phyloP scores from a whole-genome alignment of 768 basidiomycete genomes.

The Boletus fagicola region DNA sequence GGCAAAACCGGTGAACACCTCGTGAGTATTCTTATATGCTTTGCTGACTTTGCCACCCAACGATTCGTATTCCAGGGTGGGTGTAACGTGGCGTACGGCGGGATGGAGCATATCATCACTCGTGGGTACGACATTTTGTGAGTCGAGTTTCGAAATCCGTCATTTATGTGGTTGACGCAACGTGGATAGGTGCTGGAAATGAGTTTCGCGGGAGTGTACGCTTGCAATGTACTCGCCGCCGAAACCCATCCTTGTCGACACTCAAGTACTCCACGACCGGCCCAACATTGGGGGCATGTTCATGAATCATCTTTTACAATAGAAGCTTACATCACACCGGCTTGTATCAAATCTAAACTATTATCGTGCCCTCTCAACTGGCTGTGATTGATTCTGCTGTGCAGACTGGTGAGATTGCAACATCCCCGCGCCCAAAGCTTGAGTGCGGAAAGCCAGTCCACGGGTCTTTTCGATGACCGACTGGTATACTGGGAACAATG shows the following conservation, averaged over 20 bases:
- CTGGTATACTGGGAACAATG: slow-evolving; percentile 87
- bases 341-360: slow-evolving; percentile 1
- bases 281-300: too few relatives aligned
- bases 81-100: slow-evolving; percentile 41
- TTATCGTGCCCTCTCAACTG: slow-evolving; percentile 30
- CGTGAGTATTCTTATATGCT: slow-evolving; percentile 38
- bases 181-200: slow-evolving; percentile 39
- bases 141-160: slow-evolving; percentile 12
- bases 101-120: slow-evolving; percentile 37
- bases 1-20: slow-evolving; percentile 74
- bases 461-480: slow-evolving; percentile 94
- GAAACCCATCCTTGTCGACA: background rate
- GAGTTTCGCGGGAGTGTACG: background rate
- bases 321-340: slow-evolving; percentile 5
- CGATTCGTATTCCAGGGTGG: slow-evolving; percentile 33
- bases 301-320: background rate
- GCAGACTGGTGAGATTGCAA: slow-evolving; percentile 34
- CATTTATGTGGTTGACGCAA: background rate
- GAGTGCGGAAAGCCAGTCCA: slow-evolving; percentile 86
- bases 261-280: background rate
- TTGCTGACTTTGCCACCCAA: background rate
- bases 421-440: slow-evolving; percentile 83
- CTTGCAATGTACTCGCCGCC: background rate
- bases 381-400: slow-evolving; percentile 32
- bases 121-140: slow-evolving; percentile 46